phyloP scores from a whole-genome alignment of 176 grass and related monocot genomes.

The Lolium multiflorum region DNA sequence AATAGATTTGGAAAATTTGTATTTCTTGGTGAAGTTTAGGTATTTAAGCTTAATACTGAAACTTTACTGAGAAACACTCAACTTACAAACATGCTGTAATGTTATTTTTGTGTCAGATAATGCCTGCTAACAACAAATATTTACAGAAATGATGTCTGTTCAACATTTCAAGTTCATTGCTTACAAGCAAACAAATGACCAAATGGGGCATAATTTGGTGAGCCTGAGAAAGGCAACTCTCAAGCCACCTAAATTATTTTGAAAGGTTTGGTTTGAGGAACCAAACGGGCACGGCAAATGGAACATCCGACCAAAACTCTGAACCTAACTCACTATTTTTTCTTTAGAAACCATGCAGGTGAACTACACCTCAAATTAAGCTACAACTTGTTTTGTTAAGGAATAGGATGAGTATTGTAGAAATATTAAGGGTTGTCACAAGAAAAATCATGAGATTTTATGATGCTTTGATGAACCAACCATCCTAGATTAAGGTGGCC shows the following conservation, averaged over 20 bases:
- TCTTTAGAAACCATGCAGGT: background rate
- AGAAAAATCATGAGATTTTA: conserved; percentile 2
- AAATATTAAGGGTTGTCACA: background rate
- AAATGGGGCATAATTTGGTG: background rate
- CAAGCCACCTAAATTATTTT: background rate
- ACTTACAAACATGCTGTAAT: background rate
- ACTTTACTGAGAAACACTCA: background rate
- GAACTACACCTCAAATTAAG: conserved; percentile 1
- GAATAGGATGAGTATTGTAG: background rate
- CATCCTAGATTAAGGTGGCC: background rate
- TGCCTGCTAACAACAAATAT: background rate
- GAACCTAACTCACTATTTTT: background rate
- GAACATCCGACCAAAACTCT: background rate
- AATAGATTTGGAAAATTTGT: background rate
- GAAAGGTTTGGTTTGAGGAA: background rate
- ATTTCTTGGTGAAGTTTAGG: background rate
- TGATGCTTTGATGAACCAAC: background rate
- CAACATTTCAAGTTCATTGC: background rate
- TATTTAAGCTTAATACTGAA: background rate
- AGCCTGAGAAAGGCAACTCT: conserved; percentile 9
- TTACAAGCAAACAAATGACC: conserved; percentile 9
- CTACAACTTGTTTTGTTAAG: background rate
- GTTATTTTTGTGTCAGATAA: background rate
- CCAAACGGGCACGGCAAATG: background rate
- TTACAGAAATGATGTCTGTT: background rate